phyloP scores from a whole-genome alignment of 192 early-diverging fungal species.

The Umbelopsis sp. region DNA sequence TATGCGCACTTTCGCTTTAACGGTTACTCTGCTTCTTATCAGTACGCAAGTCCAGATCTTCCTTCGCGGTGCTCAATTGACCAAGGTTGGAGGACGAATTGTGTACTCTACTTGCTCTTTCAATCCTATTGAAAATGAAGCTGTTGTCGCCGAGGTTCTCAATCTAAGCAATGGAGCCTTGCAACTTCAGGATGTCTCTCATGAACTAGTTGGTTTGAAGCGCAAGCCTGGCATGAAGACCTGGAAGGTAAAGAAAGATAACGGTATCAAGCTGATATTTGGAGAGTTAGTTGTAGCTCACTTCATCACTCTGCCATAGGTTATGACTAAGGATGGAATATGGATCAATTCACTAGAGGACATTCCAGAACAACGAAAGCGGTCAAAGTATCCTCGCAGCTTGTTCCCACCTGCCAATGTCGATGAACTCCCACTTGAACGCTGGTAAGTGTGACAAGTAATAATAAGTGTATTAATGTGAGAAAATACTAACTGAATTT shows the following conservation, averaged over 20 bases:
- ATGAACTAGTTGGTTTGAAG: conserved; percentile 75
- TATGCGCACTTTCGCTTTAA: not conserved
- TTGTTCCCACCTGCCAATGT: conserved; percentile 68
- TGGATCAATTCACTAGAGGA: conserved; percentile 53
- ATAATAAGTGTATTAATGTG: not conserved
- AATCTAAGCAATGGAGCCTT: conserved; percentile 67
- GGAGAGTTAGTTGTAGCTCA: no score
- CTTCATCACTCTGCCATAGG: conserved; percentile 23
- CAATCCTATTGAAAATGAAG: conserved; percentile 98
- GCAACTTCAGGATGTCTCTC: conserved; percentile 84
- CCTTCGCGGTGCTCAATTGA: conserved; percentile 80
- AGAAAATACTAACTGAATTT: not conserved
- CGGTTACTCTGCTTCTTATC: not conserved
- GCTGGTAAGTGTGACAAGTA: conserved; percentile 49
- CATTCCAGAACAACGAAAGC: conserved; percentile 36
- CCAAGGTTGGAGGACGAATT: conserved; percentile 88
- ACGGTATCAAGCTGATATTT: no score
- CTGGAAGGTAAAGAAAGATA: conserved; percentile 66
- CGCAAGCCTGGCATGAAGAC: conserved; percentile 78
- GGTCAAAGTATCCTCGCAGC: conserved; percentile 52
- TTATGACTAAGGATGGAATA: conserved; percentile 72
- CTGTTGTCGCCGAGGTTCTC: conserved; percentile 87
- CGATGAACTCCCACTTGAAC: conserved; percentile 62
- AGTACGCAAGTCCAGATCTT: conserved; percentile 86
- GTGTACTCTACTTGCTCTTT: conserved; percentile 99